Evolutionary conservation across 768 basidiomycete genomes (phyloP), one percentile per base, ranked within the genome.

Genomic region (Xanthoconium stramineum): DNA sequence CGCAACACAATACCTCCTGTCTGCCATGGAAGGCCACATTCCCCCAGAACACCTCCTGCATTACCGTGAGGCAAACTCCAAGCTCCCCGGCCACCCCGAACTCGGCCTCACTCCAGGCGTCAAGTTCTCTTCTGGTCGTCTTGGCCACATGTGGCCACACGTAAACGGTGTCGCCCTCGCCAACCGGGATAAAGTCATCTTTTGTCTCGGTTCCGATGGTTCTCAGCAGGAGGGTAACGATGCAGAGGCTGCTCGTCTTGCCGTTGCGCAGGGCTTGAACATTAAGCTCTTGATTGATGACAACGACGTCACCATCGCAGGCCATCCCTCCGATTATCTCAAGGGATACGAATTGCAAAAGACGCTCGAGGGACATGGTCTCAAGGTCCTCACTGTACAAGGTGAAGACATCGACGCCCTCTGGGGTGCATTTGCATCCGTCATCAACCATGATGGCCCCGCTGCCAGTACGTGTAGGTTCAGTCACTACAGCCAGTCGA

Each of bases 181-280:
- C 35, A 83, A 94, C 74, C 78, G 80, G 33, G 83, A 83, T 64
- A 89, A 91, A 74, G 82, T 81, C 46, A 76, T 92, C 12, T 93
- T 93, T 73, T 85, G 86, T 67, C 80, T 94, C 20, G 92, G 92
- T 4, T 94, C 92, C 0, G 92, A 94, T 67, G 92, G 92, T 10
- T 92, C 91, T 5, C 91, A 94, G 68, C 92, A 94, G 69, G 92
- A 94, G 69, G 92, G 92, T 15, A 88, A 94, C 67, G 91, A 94
- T 63, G 91, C 92, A 2, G 92, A 94, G 68, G 92, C 92, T 15
- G 92, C 92, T 14, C 80, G 91, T 17, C 78, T 94, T 33, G 91
- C 92, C 17, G 92, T 92, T 40, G 91, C 92, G 3, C 85, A 93
- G 67, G 72, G 77, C 42, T 76, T 94, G 62, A 91, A 93, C 68